Base-by-base conservation (phyloP, 2,329 filamentous ascomycete genomes). In the Colletotrichum sp. region DNA sequence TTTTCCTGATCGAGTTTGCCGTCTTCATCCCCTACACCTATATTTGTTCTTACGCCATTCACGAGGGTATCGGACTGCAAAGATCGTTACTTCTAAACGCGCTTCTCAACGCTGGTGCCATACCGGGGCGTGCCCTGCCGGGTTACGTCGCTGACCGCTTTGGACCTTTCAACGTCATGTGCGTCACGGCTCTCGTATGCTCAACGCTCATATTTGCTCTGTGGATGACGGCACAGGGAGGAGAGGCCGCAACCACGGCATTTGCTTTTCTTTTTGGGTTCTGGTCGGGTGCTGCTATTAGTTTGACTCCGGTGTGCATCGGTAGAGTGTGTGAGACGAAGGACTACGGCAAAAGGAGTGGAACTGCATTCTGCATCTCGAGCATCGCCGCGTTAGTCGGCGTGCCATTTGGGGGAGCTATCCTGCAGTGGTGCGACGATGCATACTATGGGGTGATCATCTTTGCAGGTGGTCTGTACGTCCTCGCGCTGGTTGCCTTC, bases 231-330 rank as follows among this genome's bases (percentile, higher is more conserved):
- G 81, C 84, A 2, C 82, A 86, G 2, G 81, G 82, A 5, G 85
- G 81, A 12, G 81, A 86, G 54, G 81, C 87, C 0, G 80, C 92
- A 29, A 85, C 91, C 0, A 86, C 93, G 64, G 85, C 90, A 2
- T 95, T 93, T 77, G 86, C 89, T 0, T 81, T 93, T 2, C 78
- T 93, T 2, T 94, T 94, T 80, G 93, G 93, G 0, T 94, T 95
- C 78, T 91, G 89, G 18, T 92, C 89, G 18, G 93, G 93, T 0
- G 90, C 88, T 38, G 93, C 93, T 71, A 94, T 95, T 77, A 90
- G 88, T 7, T 80, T 95, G 63, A 93, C 92, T 0, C 93, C 93
- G 0, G 93, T 95, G 1, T 95, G 93, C 75, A 87, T 95, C 2
- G 92, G 92, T 0, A 91, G 93, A 81, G 86, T 94, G 3, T 95